A percentile compares a stretch with the other conserved stretches of the same genome.
Evolutionary conservation across 306 rosid genomes (phyloP).

Genomic region (Rubus parviflorus): DNA sequence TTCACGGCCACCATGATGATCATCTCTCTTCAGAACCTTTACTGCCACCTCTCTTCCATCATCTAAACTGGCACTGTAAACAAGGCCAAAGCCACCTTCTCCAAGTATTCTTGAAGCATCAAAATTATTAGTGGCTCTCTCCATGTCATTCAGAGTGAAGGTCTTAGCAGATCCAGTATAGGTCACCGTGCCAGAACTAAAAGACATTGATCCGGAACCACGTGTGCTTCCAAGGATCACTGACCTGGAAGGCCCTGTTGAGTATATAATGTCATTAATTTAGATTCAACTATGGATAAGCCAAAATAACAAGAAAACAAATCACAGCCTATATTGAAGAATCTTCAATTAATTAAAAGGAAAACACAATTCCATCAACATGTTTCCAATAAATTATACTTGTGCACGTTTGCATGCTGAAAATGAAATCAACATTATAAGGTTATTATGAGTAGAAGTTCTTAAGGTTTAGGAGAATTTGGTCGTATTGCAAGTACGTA

Average conservation of each 20-base stretch:
- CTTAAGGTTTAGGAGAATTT: neutral
- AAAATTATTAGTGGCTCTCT: constrained; percentile 76
- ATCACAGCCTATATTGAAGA: neutral
- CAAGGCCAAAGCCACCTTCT: constrained; percentile 98
- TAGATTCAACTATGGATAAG: neutral
- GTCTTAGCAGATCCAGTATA: constrained; percentile 76
- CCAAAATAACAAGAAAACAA: neutral
- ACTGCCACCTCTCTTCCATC: constrained; percentile 93
- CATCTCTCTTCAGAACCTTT: constrained; percentile 85
- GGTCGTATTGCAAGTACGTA: constrained; percentile 40
- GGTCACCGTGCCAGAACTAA: constrained; percentile 51
- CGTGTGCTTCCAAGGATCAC: constrained; percentile 34
- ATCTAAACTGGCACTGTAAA: constrained; percentile 66
- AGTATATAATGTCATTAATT: neutral
- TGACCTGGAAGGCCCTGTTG: constrained; percentile 44
- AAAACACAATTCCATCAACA: constrained; percentile 2
- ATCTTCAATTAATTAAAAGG: too few species aligned
- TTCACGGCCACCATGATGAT: constrained; percentile 83
- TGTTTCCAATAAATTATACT: neutral
- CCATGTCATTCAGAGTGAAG: constrained; percentile 68
- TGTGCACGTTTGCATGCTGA: neutral
- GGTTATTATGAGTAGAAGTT: neutral
- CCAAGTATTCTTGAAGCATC: constrained; percentile 84
- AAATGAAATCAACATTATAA: neutral
- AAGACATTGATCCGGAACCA: constrained; percentile 53